phyloP scores from a whole-genome alignment of 163 green algal genomes.

The Scenedesmus sp. region DNA sequence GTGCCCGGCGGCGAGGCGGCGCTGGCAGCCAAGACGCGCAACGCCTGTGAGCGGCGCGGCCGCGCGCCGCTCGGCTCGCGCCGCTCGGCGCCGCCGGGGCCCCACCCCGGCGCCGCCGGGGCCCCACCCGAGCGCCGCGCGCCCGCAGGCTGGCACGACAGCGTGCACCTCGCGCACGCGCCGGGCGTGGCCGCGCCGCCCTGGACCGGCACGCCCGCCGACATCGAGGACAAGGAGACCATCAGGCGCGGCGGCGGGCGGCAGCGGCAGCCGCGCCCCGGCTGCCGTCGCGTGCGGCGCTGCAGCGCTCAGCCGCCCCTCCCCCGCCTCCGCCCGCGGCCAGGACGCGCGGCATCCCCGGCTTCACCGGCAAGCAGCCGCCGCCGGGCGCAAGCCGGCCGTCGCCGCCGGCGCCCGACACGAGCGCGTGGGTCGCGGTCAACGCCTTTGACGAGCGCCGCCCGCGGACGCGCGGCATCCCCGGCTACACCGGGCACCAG shows the following conservation, averaged over 20 bases:
- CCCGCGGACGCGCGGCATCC: conserved; percentile 31
- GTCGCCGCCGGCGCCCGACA: conserved; percentile 13
- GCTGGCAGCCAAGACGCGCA: conserved; percentile 14
- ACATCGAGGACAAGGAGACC: conserved; percentile 43
- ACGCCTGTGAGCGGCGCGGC: conserved; percentile 32
- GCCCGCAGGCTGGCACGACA: conserved; percentile 37
- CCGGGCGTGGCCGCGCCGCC: background rate
- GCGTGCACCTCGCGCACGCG: conserved; percentile 35
- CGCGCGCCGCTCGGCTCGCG: too few relatives aligned
- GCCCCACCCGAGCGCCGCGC: too few relatives aligned
- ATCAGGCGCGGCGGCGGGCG: background rate
- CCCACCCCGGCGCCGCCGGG: too few relatives aligned
- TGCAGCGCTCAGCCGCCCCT: background rate
- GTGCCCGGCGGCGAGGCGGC: conserved; percentile 21
- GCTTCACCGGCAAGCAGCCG: conserved; percentile 36
- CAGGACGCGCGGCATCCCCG: conserved; percentile 36
- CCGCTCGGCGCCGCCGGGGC: too few relatives aligned
- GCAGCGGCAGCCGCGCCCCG: background rate
- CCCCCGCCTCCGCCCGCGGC: too few relatives aligned
- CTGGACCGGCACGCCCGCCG: conserved; percentile 14
- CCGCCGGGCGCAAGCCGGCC: conserved; percentile 10
- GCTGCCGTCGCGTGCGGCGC: background rate
- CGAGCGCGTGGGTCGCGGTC: conserved; percentile 22
- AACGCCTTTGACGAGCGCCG: conserved; percentile 30
- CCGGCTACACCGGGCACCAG: conserved; percentile 15